These are phyloP conservation scores for Cryptococcus depauperatus DNA, from an alignment of 1,284 basidiomycete species.

Conservation along the genomic window DNA sequence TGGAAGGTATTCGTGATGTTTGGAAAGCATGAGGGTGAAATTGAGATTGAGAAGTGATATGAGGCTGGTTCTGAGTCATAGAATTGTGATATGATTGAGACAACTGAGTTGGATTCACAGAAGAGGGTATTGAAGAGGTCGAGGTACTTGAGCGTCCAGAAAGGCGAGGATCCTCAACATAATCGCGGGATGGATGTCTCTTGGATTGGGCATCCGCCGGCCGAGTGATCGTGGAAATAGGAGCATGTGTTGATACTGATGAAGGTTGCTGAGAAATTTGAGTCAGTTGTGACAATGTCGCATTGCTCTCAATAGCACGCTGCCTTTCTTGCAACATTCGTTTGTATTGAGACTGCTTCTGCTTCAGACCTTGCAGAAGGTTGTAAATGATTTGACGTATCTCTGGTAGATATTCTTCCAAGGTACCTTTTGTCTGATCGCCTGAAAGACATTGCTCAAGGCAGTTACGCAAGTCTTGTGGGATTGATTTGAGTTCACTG, in stretches of 20 bases:
- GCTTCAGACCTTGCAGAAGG: slow-evolving; percentile 80
- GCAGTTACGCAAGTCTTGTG: slow-evolving; percentile 77
- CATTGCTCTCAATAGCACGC: not conserved
- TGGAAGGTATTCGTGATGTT: slow-evolving; percentile 13
- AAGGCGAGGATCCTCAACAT: slow-evolving; percentile 2
- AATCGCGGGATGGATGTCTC: not conserved
- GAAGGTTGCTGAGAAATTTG: not conserved
- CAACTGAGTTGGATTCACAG: not conserved
- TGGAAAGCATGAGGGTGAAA: too few relatives aligned
- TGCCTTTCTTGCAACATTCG: slow-evolving; percentile 26
- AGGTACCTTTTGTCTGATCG: slow-evolving; percentile 73
- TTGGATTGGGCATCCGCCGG: not conserved
- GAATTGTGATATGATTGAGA: not conserved
- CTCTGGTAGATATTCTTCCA: slow-evolving; percentile 81
- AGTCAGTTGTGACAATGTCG: not conserved
- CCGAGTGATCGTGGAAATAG: not conserved
- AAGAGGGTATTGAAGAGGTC: not conserved
- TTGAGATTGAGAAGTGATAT: slow-evolving; percentile 9
- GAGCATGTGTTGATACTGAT: too few relatives aligned
- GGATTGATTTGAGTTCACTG: slow-evolving; percentile 81
- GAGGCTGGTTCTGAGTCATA: slow-evolving; percentile 14
- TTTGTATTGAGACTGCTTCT: slow-evolving; percentile 73
- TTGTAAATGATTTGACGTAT: slow-evolving; percentile 90
- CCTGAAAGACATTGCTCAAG: slow-evolving; percentile 86
- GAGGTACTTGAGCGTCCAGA: slow-evolving; percentile 6